Base-by-base conservation (phyloP, 495 filamentous ascomycete species). In the Aspergillus coremiiformis region DNA sequence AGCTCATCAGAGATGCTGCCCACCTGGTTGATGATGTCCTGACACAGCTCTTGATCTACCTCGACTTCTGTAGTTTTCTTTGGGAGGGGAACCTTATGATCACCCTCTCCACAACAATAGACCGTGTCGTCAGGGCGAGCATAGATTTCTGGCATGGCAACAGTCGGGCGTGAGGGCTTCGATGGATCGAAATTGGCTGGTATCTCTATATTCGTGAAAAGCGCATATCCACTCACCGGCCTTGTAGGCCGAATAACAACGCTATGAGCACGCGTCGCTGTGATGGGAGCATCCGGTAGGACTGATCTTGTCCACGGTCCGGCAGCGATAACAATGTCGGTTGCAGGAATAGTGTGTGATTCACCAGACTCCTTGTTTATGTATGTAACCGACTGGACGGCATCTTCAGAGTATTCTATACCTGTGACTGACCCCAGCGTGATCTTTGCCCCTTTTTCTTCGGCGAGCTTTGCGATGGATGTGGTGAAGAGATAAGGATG, bases 401-500 rank as follows among this genome's bases (percentile, higher is more conserved):
- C 61, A 17, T 71, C 63, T 0, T 69, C 69, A 4, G 69, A 58
- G 51, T 81, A 76, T 51, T 80, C 77, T 35, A 93, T 89, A 45
- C 66, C 63, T 8, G 73, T 83, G 4, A 84, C 86, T 5, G 79
- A 78, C 10, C 87, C 86, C 26, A 86, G 57, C 21, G 84, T 73
- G 47, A 96, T 80, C 39, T 85, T 78, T 21, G 80, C 84, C 8
- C 92, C 92, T 52, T 77, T 81, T 51, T 90, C 81, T 52, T 78
- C 74, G 8, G 92, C 90, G 15, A 98, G 76, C 32, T 80, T 77
- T 10, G 89, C 88, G 64, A 98, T 93, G 3, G 86, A 78, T 0
- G 82, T 95, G 3, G 92, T 98, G 59, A 98, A 96, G 20, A 87
- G 82, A 61, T 87, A 90, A 1, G 93, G 93, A 66, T 97, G 93